Evolutionary conservation across 345 rosid genomes (phyloP).

Genomic region (Clausena lansium): DNA sequence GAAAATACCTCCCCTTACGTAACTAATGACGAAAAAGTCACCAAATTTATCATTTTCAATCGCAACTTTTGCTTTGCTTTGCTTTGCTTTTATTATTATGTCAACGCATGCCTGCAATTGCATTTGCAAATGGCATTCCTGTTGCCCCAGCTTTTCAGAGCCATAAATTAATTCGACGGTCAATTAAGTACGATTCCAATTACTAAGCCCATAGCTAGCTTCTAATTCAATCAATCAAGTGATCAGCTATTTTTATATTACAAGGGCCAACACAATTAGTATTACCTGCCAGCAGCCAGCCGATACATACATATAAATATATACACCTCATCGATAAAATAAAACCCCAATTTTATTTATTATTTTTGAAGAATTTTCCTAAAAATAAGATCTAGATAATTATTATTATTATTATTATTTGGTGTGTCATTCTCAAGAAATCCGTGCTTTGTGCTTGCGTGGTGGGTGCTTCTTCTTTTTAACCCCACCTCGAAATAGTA

Average conservation of each 20-base stretch:
- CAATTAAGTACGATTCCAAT: neutral
- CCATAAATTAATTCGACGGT: conserved; percentile 1
- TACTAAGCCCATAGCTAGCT: neutral
- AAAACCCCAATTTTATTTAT: neutral
- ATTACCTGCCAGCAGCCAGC: neutral
- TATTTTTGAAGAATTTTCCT: no score
- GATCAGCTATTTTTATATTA: neutral
- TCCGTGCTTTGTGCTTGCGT: neutral
- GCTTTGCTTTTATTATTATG: neutral
- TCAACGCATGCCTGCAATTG: conserved; percentile 6
- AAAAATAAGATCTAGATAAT: no score
- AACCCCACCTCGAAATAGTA: no score
- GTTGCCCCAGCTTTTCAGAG: conserved; percentile 5
- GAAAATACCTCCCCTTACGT: neutral
- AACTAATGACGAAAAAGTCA: neutral
- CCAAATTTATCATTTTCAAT: neutral
- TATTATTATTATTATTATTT: neutral
- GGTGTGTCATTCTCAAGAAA: conserved; percentile 28
- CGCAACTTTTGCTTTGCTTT: neutral
- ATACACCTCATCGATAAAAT: no score
- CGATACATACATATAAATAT: accelerated
- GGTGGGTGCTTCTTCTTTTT: no score
- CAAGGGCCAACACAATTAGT: neutral
- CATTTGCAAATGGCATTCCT: neutral
- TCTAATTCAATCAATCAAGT: neutral